These are phyloP conservation scores for Zalerion maritima DNA, from an alignment of 495 filamentous ascomycete genomes.

Conservation along the genomic window DNA sequence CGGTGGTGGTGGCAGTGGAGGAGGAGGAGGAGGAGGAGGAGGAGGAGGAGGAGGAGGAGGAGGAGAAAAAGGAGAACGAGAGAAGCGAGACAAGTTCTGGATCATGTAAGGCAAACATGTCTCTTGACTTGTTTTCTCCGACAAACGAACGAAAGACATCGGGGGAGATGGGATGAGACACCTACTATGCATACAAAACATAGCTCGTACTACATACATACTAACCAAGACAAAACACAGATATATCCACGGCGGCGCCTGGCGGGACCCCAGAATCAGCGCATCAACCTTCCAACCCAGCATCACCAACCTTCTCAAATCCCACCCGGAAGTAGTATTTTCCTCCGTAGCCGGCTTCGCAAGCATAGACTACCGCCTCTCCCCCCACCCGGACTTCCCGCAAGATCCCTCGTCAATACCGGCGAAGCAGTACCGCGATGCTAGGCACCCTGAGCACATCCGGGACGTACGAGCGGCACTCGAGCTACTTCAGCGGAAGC, in stretches of 20 bases:
- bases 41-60: conserved; percentile 3
- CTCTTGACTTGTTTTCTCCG: neutral
- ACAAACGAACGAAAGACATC: no score
- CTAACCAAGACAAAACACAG: conserved; percentile 25
- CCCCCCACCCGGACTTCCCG: conserved; percentile 49
- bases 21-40: neutral
- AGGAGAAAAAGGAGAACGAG: conserved; percentile 1
- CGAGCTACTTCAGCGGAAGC: conserved; percentile 40
- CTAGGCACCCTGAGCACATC: conserved; percentile 60
- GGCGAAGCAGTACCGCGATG: conserved; percentile 25
- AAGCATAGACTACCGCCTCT: conserved; percentile 69
- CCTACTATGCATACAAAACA: no score
- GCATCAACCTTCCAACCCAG: conserved; percentile 34
- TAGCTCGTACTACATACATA: no score
- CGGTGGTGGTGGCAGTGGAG: neutral
- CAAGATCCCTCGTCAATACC: conserved; percentile 24
- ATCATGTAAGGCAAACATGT: conserved; percentile 11
- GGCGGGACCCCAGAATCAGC: conserved; percentile 58
- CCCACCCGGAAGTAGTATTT: conserved; percentile 6
- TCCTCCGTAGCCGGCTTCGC: conserved; percentile 45
- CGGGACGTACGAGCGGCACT: conserved; percentile 52
- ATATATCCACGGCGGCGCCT: conserved; percentile 83
- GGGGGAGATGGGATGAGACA: no score
- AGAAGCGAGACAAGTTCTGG: conserved; percentile 11
- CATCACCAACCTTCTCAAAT: conserved; percentile 27